Evolutionary conservation across 2,329 filamentous ascomycete genomes (phyloP).

Genomic region (Rugonectria rugulosa): DNA sequence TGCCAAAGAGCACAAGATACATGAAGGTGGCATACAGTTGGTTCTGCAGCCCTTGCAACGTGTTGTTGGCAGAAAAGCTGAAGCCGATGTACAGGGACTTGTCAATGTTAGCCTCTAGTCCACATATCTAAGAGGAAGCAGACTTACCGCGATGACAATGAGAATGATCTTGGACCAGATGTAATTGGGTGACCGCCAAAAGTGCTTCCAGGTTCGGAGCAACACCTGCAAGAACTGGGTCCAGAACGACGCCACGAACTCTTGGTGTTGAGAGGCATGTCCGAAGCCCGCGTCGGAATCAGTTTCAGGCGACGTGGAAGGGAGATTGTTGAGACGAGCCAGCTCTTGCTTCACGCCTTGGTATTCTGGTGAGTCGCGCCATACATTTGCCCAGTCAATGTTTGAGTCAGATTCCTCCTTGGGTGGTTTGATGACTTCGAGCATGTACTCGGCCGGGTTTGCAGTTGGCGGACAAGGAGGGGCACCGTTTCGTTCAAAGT

Average conservation of each 20-base stretch:
- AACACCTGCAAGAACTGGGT: constrained; percentile 46
- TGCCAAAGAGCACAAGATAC: constrained; percentile 71
- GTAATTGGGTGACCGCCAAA: constrained; percentile 59
- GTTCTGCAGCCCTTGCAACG: constrained; percentile 71
- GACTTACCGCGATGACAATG: constrained; percentile 30
- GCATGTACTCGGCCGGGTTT: constrained; percentile 75
- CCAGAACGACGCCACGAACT: constrained; percentile 41
- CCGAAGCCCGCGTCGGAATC: background rate
- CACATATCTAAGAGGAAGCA: accelerated
- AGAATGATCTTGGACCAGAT: constrained; percentile 62
- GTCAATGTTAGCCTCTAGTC: accelerated
- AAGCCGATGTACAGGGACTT: constrained; percentile 69
- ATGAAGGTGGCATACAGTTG: constrained; percentile 75
- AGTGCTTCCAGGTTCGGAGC: constrained; percentile 47
- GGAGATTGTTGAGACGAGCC: constrained; percentile 20
- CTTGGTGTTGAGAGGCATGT: constrained; percentile 37
- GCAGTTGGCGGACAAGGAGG: constrained; percentile 59
- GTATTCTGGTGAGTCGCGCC: constrained; percentile 51
- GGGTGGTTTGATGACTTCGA: constrained; percentile 47
- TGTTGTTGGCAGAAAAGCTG: constrained; percentile 63
- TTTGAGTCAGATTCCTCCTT: constrained; percentile 41
- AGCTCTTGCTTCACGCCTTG: constrained; percentile 37
- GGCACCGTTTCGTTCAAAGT: constrained; percentile 70
- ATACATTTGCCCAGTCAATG: constrained; percentile 53
- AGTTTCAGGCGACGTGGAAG: background rate